Conservation (phyloP, 192 early-diverging fungal species). For the Spizellomyces punctatus region DNA sequence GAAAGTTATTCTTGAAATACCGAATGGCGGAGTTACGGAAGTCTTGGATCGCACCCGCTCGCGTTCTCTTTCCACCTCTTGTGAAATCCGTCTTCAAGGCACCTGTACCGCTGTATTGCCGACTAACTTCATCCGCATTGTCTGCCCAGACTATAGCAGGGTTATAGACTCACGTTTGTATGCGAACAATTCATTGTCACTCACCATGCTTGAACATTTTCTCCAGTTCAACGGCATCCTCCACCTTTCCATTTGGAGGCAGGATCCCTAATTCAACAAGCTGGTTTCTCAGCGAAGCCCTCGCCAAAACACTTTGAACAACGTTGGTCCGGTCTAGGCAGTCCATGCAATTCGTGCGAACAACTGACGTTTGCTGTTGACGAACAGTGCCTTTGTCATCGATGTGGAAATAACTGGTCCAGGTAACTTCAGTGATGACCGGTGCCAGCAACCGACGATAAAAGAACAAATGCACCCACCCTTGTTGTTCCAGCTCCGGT, state of each 20-base stretch:
- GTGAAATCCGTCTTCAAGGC: conserved; percentile 99
- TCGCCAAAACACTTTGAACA: conserved; percentile 90
- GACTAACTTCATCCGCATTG: conserved; percentile 91
- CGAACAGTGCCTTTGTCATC: conserved; percentile 42
- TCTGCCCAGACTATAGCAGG: conserved; percentile 89
- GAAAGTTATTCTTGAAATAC: conserved; percentile 93
- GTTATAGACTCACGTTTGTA: neutral
- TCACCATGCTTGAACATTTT: conserved; percentile 78
- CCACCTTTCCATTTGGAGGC: conserved; percentile 60
- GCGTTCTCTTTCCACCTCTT: conserved; percentile 87
- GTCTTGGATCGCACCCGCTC: conserved; percentile 80
- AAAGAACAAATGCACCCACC: conserved; percentile 33
- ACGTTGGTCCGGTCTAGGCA: conserved; percentile 99
- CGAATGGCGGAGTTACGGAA: conserved; percentile 77
- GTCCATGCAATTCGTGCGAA: conserved; percentile 99
- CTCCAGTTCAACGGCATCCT: conserved; percentile 68
- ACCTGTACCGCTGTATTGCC: conserved; percentile 92
- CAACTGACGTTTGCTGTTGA: conserved; percentile 72
- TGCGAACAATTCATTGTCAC: neutral
- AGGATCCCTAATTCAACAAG: conserved; percentile 70
- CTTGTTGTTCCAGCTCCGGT: conserved; percentile 64
- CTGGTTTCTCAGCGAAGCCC: conserved; percentile 70
- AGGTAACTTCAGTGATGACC: neutral
- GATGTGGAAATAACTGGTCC: conserved; percentile 56
- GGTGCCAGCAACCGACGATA: neutral